Conservation (phyloP, 306 rosid genomes). For the Quercus dentata region DNA sequence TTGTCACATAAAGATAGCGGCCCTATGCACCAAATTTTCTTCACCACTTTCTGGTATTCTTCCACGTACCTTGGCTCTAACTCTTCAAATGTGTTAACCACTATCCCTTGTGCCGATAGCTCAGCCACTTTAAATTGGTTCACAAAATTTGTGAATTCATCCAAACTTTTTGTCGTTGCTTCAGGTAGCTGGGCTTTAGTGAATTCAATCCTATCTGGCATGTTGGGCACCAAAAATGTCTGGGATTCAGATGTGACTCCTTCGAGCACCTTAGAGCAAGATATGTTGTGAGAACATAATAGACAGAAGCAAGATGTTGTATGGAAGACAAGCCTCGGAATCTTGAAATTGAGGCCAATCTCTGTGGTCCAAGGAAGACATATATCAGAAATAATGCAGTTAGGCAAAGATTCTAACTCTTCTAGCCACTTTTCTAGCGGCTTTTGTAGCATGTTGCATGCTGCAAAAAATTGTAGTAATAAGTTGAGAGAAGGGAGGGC, state of each 20-base stretch:
- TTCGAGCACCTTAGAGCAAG: conserved; percentile 29
- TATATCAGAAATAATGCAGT: conserved; percentile 24
- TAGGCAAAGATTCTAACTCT: conserved; percentile 6
- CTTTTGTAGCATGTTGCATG: conserved; percentile 1
- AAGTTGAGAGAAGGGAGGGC: neutral
- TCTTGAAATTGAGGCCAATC: conserved; percentile 8
- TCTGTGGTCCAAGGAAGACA: conserved; percentile 16
- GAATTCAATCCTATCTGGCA: conserved; percentile 38
- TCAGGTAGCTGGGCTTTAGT: conserved; percentile 36
- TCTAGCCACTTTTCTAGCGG: conserved; percentile 4
- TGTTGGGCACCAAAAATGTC: conserved; percentile 35
- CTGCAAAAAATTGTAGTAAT: neutral
- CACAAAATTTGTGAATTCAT: conserved; percentile 10
- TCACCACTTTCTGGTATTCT: conserved; percentile 27
- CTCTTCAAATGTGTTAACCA: conserved; percentile 60
- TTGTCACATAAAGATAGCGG: conserved; percentile 43
- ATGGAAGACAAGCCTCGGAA: conserved; percentile 29
- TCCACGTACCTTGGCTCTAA: conserved; percentile 38
- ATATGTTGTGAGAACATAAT: conserved; percentile 31
- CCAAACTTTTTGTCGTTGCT: neutral
- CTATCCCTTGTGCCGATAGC: conserved; percentile 32
- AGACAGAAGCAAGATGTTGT: neutral
- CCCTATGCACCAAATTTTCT: conserved; percentile 44
- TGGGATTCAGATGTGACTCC: conserved; percentile 31
- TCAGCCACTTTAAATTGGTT: conserved; percentile 41